These are phyloP conservation scores for Protomyces inundatus DNA, from an alignment of 1,139 yeast genomes.

Conservation along the genomic window DNA sequence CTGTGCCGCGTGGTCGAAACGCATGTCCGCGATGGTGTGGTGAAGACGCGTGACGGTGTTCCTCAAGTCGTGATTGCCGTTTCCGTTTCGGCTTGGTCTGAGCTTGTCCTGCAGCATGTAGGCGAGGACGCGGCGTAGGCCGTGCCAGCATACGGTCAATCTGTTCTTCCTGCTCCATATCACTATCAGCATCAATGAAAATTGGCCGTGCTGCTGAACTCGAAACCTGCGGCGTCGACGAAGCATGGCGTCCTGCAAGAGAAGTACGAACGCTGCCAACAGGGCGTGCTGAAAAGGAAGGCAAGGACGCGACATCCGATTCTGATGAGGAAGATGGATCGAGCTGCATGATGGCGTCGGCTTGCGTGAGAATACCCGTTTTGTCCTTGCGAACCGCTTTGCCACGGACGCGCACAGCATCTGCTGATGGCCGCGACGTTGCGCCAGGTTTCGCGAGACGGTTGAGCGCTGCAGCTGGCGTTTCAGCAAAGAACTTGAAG, in stretches of 20 bases:
- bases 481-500: background rate
- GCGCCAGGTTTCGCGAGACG: background rate
- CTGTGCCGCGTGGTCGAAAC: too few species aligned
- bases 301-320: background rate
- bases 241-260: background rate
- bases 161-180: background rate
- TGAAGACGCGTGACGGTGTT: background rate
- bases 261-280: background rate
- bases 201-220: background rate
- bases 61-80: background rate
- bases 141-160: conserved; percentile 2
- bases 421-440: too few species aligned
- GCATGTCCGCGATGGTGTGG: too few species aligned
- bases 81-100: background rate
- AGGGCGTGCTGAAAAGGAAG: background rate
- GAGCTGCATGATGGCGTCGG: background rate
- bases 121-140: background rate
- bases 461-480: background rate
- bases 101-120: background rate
- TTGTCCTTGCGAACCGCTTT: background rate
- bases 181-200: background rate
- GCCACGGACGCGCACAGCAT: background rate
- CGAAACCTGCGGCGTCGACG: background rate
- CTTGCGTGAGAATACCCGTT: background rate
- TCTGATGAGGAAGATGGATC: background rate